These are phyloP conservation scores for Ophiocordyceps camponoti-floridani DNA, from an alignment of 2,329 filamentous ascomycete genomes.

Conservation along the genomic window DNA sequence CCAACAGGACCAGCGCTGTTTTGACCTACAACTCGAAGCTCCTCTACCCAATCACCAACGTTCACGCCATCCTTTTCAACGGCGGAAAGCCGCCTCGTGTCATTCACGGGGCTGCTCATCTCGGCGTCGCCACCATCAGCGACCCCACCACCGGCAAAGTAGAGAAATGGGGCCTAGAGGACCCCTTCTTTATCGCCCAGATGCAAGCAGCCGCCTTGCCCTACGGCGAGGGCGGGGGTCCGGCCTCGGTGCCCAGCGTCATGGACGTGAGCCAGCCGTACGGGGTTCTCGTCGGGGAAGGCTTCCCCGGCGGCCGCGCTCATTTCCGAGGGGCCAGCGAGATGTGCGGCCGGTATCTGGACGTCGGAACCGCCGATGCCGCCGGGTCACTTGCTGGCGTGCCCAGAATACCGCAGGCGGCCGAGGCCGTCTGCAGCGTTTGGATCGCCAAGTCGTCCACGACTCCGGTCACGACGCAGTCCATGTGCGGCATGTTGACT, in stretches of 20 bases:
- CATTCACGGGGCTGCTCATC: slow-evolving; percentile 66
- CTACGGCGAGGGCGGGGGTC: slow-evolving; percentile 64
- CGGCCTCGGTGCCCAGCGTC: slow-evolving; percentile 63
- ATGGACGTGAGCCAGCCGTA: slow-evolving; percentile 83
- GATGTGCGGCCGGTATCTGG: slow-evolving; percentile 58
- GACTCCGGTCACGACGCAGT: slow-evolving; percentile 54
- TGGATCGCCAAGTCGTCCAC: slow-evolving; percentile 78
- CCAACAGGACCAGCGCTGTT: slow-evolving; percentile 53
- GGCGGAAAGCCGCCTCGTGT: slow-evolving; percentile 61
- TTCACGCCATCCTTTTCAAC: slow-evolving; percentile 59
- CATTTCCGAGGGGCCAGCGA: slow-evolving; percentile 64
- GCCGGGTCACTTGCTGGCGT: slow-evolving; percentile 59
- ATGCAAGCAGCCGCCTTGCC: slow-evolving; percentile 56
- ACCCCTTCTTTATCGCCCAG: slow-evolving; percentile 57
- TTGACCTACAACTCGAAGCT: slow-evolving; percentile 77
- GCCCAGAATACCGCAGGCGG: slow-evolving; percentile 52
- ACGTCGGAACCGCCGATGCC: slow-evolving; percentile 38
- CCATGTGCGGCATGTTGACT: slow-evolving; percentile 63
- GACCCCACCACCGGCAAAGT: slow-evolving; percentile 62
- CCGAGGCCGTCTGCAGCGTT: slow-evolving; percentile 57
- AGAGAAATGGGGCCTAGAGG: slow-evolving; percentile 66
- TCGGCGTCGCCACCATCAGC: slow-evolving; percentile 62
- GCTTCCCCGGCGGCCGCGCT: slow-evolving; percentile 62
- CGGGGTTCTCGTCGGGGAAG: slow-evolving; percentile 72
- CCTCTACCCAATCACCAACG: slow-evolving; percentile 57